Evolutionary conservation across 2,329 filamentous ascomycete genomes (phyloP), one percentile per base, ranked within the genome.

Genomic region (Neopestalotiopsis rosae): DNA sequence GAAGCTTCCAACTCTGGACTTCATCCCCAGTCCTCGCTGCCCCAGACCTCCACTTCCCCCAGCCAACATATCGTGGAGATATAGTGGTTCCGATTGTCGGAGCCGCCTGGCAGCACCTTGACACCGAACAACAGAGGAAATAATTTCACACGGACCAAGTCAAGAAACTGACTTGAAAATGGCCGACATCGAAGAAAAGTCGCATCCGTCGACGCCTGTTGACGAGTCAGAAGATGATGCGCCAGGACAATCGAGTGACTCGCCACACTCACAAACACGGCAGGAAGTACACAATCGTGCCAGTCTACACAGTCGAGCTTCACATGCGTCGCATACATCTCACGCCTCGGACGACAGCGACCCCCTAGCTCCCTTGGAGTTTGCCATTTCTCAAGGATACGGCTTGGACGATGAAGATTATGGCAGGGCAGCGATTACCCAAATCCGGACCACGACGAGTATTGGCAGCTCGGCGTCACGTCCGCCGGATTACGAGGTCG

Each of bases 401-500:
- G 71, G 69, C 17, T 74, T 75, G 52, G 72, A 76, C 42, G 91
- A 77, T 88, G 0, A 66, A 14, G 59, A 67, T 28, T 67, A 65
- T 20, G 52, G 49, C 38, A 79, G 78, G 17, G 84, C 88, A 71
- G 87, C 85, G 34, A 77, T 85, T n/a, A 76, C 81, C 40, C 81
- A 81, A 70, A 80, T 81, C 5, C 78, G 79, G 42, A 84, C 83
- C 2, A 79, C 80, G 34, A 80, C 82, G 65, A 85, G 82, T 69
- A 73, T 83, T 56, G 78, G 79, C 64, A 85, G 82, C 71, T 78
- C 77, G 30, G 81, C 81, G 2, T 84, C 82, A 17, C 79, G 84
- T 2, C 80, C 82, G 2, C 85, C 89, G 4, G 88, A 89, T 34
- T 95, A 90, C 74, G 93, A 96, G 79, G 86, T 95, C 67, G 90